Conservation (phyloP, 306 rosid genomes). For the Sechiopsis laciniata region DNA sequence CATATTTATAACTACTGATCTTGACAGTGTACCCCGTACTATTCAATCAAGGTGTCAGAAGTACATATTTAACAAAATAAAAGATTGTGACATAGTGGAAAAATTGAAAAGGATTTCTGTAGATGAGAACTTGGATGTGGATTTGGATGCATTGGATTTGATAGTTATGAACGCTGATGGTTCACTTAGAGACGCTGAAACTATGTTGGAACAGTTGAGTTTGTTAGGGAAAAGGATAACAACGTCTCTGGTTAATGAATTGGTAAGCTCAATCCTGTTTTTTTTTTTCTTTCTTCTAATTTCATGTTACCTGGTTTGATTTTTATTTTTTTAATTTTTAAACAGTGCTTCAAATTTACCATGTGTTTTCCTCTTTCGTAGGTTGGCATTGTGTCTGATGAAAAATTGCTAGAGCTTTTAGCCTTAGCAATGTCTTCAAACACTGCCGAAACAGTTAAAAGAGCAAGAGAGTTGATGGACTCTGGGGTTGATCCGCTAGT, state of each 20-base stretch:
- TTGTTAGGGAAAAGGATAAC: slow-evolving; percentile 86
- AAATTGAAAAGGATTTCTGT: slow-evolving; percentile 69
- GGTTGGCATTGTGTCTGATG: slow-evolving; percentile 98
- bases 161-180: slow-evolving; percentile 95
- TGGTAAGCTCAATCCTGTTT: slow-evolving; percentile 54
- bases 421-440: slow-evolving; percentile 94
- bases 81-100: slow-evolving; percentile 69
- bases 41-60: slow-evolving; percentile 91
- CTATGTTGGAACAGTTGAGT: slow-evolving; percentile 94
- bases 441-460: slow-evolving; percentile 88
- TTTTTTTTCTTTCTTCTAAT: slow-evolving; percentile 13
- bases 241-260: slow-evolving; percentile 89
- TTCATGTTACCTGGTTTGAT: slow-evolving; percentile 22
- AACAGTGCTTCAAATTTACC: neutral
- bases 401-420: slow-evolving; percentile 84
- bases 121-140: slow-evolving; percentile 71
- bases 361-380: slow-evolving; percentile 34
- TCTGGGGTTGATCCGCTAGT: slow-evolving; percentile 90
- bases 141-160: slow-evolving; percentile 83
- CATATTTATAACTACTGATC: slow-evolving; percentile 77
- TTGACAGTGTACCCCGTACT: slow-evolving; percentile 83
- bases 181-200: slow-evolving; percentile 96
- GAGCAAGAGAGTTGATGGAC: slow-evolving; percentile 93
- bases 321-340: neutral
- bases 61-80: slow-evolving; percentile 84